Conservation (phyloP, 345 rosid species). For the Salix exigua region DNA sequence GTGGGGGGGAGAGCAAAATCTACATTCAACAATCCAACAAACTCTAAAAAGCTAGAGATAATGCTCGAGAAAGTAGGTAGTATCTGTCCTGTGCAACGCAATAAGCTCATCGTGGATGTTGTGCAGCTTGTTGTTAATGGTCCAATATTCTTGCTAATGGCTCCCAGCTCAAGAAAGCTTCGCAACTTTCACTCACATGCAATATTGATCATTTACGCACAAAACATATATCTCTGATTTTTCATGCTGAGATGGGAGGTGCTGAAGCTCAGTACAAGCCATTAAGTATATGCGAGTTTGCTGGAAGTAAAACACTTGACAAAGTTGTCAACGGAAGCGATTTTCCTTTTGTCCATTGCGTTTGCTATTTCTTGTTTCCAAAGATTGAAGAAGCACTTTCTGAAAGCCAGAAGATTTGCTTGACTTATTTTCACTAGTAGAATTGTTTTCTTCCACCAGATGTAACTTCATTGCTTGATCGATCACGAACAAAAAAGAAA, state of each 20-base stretch:
- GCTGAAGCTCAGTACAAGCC: not conserved
- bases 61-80: conserved; percentile 12
- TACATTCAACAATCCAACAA: not conserved
- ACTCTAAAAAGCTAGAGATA: not conserved
- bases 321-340: not conserved
- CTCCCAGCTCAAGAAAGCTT: conserved; percentile 9
- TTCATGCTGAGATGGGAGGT: not conserved
- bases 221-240: not conserved
- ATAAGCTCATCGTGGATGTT: conserved; percentile 5
- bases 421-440: not conserved
- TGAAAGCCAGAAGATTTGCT: conserved; percentile 19
- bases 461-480: not conserved
- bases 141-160: conserved; percentile 22
- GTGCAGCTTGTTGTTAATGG: conserved; percentile 19
- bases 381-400: not conserved
- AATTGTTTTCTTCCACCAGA: not conserved
- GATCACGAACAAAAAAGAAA: not conserved
- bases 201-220: not conserved
- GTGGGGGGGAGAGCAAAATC: not conserved
- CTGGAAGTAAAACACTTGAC: not conserved
- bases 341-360: not conserved
- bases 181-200: conserved; percentile 14
- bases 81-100: conserved; percentile 1
- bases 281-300: not conserved
- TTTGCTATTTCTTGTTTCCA: not conserved